These are phyloP conservation scores for Vitis riparia DNA, from an alignment of 164 flowering plant genomes.

Conservation along the genomic window DNA sequence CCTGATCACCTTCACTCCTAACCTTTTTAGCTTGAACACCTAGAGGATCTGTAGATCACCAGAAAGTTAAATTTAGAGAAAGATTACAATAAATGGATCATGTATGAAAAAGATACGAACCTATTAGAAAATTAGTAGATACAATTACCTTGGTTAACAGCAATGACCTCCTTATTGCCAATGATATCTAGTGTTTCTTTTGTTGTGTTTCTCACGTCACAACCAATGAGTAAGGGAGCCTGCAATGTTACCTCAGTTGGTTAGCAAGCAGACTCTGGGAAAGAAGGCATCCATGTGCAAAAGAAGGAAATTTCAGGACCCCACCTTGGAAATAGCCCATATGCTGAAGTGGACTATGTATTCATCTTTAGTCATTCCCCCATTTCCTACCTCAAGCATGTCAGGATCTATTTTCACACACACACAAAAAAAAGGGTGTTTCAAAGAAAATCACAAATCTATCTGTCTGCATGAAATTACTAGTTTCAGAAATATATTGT, in stretches of 20 bases:
- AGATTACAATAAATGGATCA: not conserved
- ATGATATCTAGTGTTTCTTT: slow-evolving; percentile 69
- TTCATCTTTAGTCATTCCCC: slow-evolving; percentile 84
- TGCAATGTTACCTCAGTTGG: slow-evolving; percentile 12
- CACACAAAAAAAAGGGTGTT: not conserved
- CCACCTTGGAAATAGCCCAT: slow-evolving; percentile 89
- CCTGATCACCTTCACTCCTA: slow-evolving; percentile 59
- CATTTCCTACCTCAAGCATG: slow-evolving; percentile 97
- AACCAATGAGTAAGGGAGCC: slow-evolving; percentile 94
- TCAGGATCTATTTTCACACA: slow-evolving; percentile 66
- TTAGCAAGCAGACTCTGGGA: not conserved
- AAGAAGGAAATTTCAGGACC: not conserved
- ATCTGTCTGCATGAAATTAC: not conserved
- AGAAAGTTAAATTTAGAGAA: not conserved
- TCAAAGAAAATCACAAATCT: not conserved
- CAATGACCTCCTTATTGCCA: slow-evolving; percentile 74
- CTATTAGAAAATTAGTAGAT: not conserved
- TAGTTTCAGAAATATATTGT: not conserved
- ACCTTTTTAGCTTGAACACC: slow-evolving; percentile 86
- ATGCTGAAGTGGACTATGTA: slow-evolving; percentile 82
- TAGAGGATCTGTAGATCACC: slow-evolving; percentile 42
- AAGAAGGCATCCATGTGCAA: not conserved
- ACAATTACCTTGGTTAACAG: slow-evolving; percentile 69
- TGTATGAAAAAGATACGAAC: too few species aligned
- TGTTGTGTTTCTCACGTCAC: slow-evolving; percentile 66